Conservation (phyloP, 441 rosid species). For the Brassica balearica region DNA sequence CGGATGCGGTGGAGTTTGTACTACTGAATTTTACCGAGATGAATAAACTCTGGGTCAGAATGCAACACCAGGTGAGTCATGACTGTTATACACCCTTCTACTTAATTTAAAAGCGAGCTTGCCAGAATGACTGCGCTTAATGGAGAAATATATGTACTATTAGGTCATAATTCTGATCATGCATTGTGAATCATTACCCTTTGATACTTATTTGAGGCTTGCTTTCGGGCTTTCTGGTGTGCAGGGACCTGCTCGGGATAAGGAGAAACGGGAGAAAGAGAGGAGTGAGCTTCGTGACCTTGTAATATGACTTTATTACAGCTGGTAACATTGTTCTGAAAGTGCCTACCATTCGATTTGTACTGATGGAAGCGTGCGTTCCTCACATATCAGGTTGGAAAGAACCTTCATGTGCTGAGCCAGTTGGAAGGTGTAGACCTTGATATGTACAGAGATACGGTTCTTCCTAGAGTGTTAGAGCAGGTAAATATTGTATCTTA, state of each 20-base stretch:
- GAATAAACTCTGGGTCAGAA: constrained; percentile 92
- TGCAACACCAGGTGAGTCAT: constrained; percentile 90
- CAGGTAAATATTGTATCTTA: constrained; percentile 51
- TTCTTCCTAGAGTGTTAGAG: constrained; percentile 82
- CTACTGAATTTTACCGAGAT: constrained; percentile 83
- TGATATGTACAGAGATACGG: constrained; percentile 74
- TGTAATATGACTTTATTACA: constrained; percentile 61
- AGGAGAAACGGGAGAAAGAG: constrained; percentile 84
- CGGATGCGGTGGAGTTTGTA: constrained; percentile 80
- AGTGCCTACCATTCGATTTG: constrained; percentile 47
- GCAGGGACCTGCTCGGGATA: constrained; percentile 92
- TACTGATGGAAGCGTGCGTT: constrained; percentile 45
- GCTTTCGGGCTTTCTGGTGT: constrained; percentile 87
- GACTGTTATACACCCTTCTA: constrained; percentile 56
- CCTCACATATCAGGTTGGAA: constrained; percentile 68
- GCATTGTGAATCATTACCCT: constrained; percentile 81
- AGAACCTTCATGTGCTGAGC: constrained; percentile 83
- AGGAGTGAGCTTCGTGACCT: constrained; percentile 92
- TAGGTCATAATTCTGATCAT: constrained; percentile 81
- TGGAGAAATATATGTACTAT: constrained; percentile 59
- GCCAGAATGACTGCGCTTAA: constrained; percentile 56
- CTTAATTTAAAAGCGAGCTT: constrained; percentile 55
- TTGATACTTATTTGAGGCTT: constrained; percentile 84
- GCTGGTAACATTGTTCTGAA: constrained; percentile 51
- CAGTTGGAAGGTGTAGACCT: constrained; percentile 86